Evolutionary conservation across 2,329 filamentous ascomycete genomes (phyloP).

Genomic region (Penicillium sp.): DNA sequence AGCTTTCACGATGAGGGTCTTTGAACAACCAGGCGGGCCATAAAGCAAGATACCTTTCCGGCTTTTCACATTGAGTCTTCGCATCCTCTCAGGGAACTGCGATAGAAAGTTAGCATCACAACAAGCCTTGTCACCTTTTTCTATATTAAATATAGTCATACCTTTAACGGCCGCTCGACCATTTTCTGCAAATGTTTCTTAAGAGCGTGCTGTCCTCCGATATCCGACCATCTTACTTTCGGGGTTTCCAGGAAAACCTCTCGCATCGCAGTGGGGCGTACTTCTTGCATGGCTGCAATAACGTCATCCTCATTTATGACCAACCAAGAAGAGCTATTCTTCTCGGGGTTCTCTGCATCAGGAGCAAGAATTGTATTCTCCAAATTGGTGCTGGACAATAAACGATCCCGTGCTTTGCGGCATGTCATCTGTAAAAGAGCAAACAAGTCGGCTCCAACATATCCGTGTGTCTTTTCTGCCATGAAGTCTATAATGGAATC

Average conservation of each 20-base stretch:
- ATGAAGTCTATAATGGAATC: slow-evolving; percentile 57
- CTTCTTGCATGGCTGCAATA: slow-evolving; percentile 57
- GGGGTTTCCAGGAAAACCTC: slow-evolving; percentile 86
- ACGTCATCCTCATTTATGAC: slow-evolving; percentile 34
- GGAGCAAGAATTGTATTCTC: neutral
- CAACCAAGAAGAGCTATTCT: slow-evolving; percentile 21
- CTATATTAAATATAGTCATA: slow-evolving; percentile 22
- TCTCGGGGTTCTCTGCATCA: neutral
- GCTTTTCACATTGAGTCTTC: slow-evolving; percentile 51
- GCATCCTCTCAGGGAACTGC: slow-evolving; percentile 50
- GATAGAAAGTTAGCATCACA: neutral
- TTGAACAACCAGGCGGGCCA: slow-evolving; percentile 89
- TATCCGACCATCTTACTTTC: slow-evolving; percentile 79
- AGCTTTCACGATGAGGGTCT: slow-evolving; percentile 87
- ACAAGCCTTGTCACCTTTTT: neutral
- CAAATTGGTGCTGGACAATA: slow-evolving; percentile 16
- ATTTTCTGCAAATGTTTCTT: slow-evolving; percentile 63
- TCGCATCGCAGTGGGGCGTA: slow-evolving; percentile 81
- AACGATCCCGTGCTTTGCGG: slow-evolving; percentile 35
- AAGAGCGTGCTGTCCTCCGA: slow-evolving; percentile 76
- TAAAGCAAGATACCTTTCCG: slow-evolving; percentile 85
- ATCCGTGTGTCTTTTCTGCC: slow-evolving; percentile 78
- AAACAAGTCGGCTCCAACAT: slow-evolving; percentile 73
- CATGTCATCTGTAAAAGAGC: slow-evolving; percentile 57
- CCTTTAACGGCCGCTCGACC: slow-evolving; percentile 56